Percentiles rank a stretch among this genome's conserved stretches.
phyloP scores from a whole-genome alignment of 768 basidiomycete genomes.

The Tylopilus intermedius region DNA sequence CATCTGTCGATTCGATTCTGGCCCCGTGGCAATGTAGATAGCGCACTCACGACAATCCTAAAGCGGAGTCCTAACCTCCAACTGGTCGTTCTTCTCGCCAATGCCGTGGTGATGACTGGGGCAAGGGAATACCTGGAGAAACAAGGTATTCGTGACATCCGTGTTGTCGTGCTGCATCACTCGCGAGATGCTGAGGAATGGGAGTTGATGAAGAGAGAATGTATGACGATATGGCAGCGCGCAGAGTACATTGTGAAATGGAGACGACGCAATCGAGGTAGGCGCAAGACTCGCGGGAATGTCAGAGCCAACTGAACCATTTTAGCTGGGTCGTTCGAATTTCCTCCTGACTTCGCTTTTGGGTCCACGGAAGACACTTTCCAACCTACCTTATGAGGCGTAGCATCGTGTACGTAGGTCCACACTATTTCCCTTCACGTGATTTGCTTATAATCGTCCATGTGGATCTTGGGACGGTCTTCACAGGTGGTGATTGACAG shows the following conservation, averaged over 20 bases:
- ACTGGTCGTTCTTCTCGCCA: constrained; percentile 10
- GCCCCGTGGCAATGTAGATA: constrained; percentile 8
- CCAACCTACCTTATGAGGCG: not conserved
- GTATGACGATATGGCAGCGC: constrained; percentile 13
- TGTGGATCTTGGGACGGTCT: not conserved
- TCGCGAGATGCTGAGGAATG: constrained; percentile 11
- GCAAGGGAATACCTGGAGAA: constrained; percentile 8
- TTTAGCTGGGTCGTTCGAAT: constrained; percentile 14
- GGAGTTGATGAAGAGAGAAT: constrained; percentile 8
- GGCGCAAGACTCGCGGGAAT: not conserved
- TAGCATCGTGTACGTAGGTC: not conserved
- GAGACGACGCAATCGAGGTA: constrained; percentile 9
- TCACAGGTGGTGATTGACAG: too few species aligned
- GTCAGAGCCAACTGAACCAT: not conserved
- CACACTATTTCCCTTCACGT: not conserved
- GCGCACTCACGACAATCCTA: constrained; percentile 5
- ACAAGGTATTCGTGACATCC: constrained; percentile 5
- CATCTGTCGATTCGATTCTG: constrained; percentile 17
- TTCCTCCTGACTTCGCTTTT: not conserved
- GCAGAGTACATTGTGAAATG: constrained; percentile 11
- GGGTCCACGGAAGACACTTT: not conserved
- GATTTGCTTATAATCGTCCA: not conserved
- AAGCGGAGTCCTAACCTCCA: constrained; percentile 1
- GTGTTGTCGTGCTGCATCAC: constrained; percentile 16
- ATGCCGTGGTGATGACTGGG: constrained; percentile 2